These are phyloP conservation scores for Phanerochaete sordida DNA, from an alignment of 768 basidiomycete species.

Conservation along the genomic window DNA sequence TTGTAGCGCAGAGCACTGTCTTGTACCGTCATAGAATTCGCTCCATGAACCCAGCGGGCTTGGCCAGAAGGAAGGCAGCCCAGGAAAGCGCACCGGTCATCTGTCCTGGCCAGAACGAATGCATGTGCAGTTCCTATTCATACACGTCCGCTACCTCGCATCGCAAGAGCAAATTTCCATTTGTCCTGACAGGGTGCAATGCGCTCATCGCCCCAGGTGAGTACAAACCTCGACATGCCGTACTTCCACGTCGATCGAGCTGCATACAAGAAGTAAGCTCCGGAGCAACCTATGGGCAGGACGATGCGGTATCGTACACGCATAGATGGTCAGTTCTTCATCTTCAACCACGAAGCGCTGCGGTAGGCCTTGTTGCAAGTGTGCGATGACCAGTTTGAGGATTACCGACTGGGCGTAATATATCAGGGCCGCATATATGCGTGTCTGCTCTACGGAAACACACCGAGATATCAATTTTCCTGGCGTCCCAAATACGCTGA, in stretches of 20 bases:
- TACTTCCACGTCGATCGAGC: slow-evolving; percentile 9
- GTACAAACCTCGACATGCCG: not conserved
- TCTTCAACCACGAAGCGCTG: slow-evolving; percentile 4
- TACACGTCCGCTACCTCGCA: not conserved
- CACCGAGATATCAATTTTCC: slow-evolving; percentile 8
- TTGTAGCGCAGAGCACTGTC: no score
- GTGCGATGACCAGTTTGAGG: not conserved
- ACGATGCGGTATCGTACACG: slow-evolving; percentile 2
- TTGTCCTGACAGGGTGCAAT: slow-evolving; percentile 9
- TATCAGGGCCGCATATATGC: no score
- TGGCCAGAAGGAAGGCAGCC: no score
- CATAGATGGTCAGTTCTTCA: slow-evolving; percentile 2
- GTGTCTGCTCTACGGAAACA: not conserved
- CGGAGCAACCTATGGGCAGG: not conserved
- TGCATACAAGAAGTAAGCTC: not conserved
- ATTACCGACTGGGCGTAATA: slow-evolving; percentile 1
- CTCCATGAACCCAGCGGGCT: no score
- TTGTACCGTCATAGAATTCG: no score
- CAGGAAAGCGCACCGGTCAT: no score
- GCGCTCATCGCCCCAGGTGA: slow-evolving; percentile 8
- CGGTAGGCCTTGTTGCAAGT: slow-evolving; percentile 4
- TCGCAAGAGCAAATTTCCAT: slow-evolving; percentile 9
- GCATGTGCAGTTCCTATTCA: not conserved
- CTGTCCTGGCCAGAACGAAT: no score
- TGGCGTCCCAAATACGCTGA: not conserved